These are phyloP conservation scores for Spathaspora girioi DNA, from an alignment of 805 yeast genomes.

Conservation along the genomic window DNA sequence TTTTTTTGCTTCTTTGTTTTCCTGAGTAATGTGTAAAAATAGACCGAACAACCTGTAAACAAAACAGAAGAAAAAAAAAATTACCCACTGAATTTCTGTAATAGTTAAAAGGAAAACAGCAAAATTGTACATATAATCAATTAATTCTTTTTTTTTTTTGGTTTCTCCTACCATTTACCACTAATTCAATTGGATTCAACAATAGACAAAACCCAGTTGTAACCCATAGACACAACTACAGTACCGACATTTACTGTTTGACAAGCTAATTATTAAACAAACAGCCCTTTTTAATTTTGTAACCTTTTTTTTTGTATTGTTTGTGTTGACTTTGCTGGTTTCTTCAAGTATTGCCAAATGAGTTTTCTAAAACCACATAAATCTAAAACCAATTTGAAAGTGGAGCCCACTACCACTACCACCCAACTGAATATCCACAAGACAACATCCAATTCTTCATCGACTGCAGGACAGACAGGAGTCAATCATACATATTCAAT, in stretches of 20 bases:
- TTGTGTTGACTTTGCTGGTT: background rate
- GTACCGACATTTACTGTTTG: background rate
- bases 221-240: background rate
- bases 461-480: background rate
- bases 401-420: background rate
- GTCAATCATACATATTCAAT: background rate
- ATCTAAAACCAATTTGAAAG: constrained; percentile 7
- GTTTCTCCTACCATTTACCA: too few relatives aligned
- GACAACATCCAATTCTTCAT: background rate
- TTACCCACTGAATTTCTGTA: too few relatives aligned
- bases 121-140: too few relatives aligned
- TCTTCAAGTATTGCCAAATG: constrained; percentile 5
- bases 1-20: too few relatives aligned
- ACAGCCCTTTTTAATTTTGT: background rate
- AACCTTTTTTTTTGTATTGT: background rate
- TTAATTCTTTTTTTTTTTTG: too few relatives aligned
- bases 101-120: too few relatives aligned
- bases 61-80: too few relatives aligned
- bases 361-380: constrained; percentile 16
- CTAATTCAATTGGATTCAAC: too few relatives aligned
- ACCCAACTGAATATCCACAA: background rate
- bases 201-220: background rate
- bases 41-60: too few relatives aligned
- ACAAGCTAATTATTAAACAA: background rate
- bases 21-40: too few relatives aligned